phyloP scores from a whole-genome alignment of 768 basidiomycete species.

The Leccinum uliginosum region DNA sequence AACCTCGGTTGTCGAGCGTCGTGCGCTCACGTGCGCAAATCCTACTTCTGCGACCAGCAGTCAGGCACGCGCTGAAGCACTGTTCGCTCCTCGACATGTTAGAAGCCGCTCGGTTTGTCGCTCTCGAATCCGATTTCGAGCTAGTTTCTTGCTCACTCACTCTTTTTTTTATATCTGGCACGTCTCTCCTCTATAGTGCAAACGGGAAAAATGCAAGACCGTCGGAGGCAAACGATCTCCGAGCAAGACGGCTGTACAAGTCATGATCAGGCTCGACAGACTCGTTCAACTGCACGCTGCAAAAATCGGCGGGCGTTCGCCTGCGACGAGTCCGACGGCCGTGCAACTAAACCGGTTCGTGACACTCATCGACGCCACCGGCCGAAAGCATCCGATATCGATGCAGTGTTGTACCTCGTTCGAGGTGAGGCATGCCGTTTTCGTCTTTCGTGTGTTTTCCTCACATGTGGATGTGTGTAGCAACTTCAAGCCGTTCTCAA shows the following conservation, averaged over 20 bases:
- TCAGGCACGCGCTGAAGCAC: not conserved
- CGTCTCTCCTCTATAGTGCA: conserved; percentile 7
- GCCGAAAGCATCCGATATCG: conserved; percentile 22
- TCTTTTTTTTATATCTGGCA: not conserved
- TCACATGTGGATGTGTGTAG: conserved; percentile 9
- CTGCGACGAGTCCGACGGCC: conserved; percentile 16
- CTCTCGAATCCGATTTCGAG: not conserved
- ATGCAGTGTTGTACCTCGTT: conserved; percentile 26
- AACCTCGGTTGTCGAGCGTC: conserved; percentile 5
- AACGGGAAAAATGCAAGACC: conserved; percentile 14
- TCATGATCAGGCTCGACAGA: conserved; percentile 20
- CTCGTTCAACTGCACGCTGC: conserved; percentile 20
- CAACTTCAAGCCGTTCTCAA: conserved; percentile 21
- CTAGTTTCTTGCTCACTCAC: not conserved
- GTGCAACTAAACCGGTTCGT: conserved; percentile 19
- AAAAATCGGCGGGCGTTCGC: conserved; percentile 7
- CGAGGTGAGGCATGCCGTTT: conserved; percentile 10
- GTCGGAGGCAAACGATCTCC: conserved; percentile 1
- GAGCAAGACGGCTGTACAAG: conserved; percentile 11
- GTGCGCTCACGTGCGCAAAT: conserved; percentile 8
- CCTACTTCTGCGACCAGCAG: not conserved
- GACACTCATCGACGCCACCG: conserved; percentile 25
- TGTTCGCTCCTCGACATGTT: conserved; percentile 4
- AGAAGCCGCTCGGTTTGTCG: conserved; percentile 13
- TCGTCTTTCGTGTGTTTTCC: not conserved